Percentiles rank a stretch among this genome's conserved stretches.
These are phyloP conservation scores for Elasticomyces elasticus DNA, from an alignment of 495 filamentous ascomycete species.

Conservation along the genomic window DNA sequence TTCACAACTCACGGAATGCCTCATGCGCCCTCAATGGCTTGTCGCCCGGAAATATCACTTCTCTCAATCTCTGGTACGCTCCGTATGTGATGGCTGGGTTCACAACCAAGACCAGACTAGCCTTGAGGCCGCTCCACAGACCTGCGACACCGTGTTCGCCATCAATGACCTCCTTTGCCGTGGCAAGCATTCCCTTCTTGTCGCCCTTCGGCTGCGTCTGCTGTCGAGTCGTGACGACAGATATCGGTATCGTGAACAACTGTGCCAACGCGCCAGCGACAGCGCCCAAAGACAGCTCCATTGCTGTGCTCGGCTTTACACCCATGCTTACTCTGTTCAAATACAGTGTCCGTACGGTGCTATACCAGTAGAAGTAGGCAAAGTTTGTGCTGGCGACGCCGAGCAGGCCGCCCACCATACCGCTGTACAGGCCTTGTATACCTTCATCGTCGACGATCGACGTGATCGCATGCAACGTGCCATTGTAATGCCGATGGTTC, in stretches of 20 bases:
- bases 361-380: slow-evolving; percentile 99
- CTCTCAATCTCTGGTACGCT: slow-evolving; percentile 84
- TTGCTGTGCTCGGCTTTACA: slow-evolving; percentile 64
- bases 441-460: slow-evolving; percentile 83
- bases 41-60: slow-evolving; percentile 67
- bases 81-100: slow-evolving; percentile 98
- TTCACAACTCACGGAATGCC: slow-evolving; percentile 70
- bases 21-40: slow-evolving; percentile 71
- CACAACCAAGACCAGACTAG: slow-evolving; percentile 89
- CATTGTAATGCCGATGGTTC: slow-evolving; percentile 58
- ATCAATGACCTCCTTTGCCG: slow-evolving; percentile 75
- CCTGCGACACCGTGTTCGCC: slow-evolving; percentile 84
- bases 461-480: slow-evolving; percentile 74
- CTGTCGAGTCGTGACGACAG: slow-evolving; percentile 90
- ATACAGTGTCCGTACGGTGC: slow-evolving; percentile 74
- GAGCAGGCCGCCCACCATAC: slow-evolving; percentile 73
- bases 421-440: slow-evolving; percentile 71
- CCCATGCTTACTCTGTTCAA: slow-evolving; percentile 51
- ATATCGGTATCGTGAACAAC: slow-evolving; percentile 90
- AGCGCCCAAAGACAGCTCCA: slow-evolving; percentile 80
- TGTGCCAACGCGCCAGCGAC: slow-evolving; percentile 85
- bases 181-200: slow-evolving; percentile 78
- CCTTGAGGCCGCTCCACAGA: slow-evolving; percentile 91
- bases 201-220: slow-evolving; percentile 82
- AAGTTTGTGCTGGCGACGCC: slow-evolving; percentile 97